Evolutionary conservation across 768 basidiomycete species (phyloP).

Genomic region (Plicaturopsis crispa): DNA sequence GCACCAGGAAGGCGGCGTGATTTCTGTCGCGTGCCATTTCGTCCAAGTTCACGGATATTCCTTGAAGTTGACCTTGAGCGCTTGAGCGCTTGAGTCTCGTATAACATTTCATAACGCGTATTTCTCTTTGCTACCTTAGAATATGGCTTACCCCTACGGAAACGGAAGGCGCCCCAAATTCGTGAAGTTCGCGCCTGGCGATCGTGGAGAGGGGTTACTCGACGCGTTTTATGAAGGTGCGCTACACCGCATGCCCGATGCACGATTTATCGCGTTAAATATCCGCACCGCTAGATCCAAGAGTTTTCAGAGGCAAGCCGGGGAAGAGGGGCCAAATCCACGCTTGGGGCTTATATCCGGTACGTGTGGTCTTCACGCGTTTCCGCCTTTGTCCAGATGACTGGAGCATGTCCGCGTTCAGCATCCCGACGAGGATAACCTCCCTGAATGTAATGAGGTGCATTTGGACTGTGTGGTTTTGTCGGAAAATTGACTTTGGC

Average conservation of each 20-base stretch:
- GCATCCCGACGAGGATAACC: too few relatives aligned
- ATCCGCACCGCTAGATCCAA: conserved; percentile 19
- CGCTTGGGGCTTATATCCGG: conserved; percentile 22
- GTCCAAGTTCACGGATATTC: too few relatives aligned
- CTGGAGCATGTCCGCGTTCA: too few relatives aligned
- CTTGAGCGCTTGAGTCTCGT: too few relatives aligned
- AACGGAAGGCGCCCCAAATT: conserved; percentile 13
- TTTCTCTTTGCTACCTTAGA: too few relatives aligned
- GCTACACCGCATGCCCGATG: neutral
- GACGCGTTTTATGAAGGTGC: conserved; percentile 19
- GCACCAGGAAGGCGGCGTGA: too few relatives aligned
- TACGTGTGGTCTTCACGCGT: too few relatives aligned
- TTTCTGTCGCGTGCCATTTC: too few relatives aligned
- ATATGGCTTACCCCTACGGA: conserved; percentile 4
- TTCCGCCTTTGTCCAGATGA: too few relatives aligned
- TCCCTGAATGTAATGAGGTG: conserved; percentile 3
- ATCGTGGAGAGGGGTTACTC: conserved; percentile 17
- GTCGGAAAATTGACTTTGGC: conserved; percentile 10
- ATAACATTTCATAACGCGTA: too few relatives aligned
- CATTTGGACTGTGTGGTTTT: conserved; percentile 12
- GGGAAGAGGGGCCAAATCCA: conserved; percentile 21
- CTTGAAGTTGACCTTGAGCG: too few relatives aligned
- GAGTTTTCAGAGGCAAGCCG: conserved; percentile 12
- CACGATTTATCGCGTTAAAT: too few relatives aligned
- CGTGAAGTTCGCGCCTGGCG: conserved; percentile 17